Evolutionary conservation across 2,329 filamentous ascomycete genomes (phyloP).

Genomic region (Apiospora marii): DNA sequence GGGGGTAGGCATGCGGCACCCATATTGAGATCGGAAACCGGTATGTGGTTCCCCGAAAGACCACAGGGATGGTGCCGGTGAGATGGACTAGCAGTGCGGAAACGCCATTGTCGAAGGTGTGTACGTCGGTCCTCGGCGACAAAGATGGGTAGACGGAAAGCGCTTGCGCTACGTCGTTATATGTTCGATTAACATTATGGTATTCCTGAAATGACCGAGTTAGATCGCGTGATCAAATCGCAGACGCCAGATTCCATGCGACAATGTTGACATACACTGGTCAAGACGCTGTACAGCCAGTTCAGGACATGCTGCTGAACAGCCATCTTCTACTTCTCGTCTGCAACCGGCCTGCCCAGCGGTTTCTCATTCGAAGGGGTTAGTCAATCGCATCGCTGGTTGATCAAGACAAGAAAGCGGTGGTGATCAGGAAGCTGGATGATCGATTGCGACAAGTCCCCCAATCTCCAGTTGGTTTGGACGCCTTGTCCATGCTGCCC

Average conservation of each 20-base stretch:
- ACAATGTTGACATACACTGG: conserved; percentile 62
- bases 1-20: conserved; percentile 90
- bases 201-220: conserved; percentile 73
- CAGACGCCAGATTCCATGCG: conserved; percentile 10
- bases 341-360: not conserved
- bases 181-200: conserved; percentile 88
- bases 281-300: conserved; percentile 93
- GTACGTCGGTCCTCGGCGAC: conserved; percentile 88
- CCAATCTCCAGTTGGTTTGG: not conserved
- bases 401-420: not conserved
- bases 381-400: not conserved
- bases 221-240: conserved; percentile 20
- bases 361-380: not conserved
- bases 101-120: conserved; percentile 89
- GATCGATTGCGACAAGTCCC: not conserved
- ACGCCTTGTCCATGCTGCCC: conserved; percentile 22
- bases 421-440: not conserved
- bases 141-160: conserved; percentile 83
- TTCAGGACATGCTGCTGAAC: conserved; percentile 91
- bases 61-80: conserved; percentile 87
- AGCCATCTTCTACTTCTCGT: conserved; percentile 57
- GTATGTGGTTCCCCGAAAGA: conserved; percentile 88
- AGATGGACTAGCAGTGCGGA: conserved; percentile 88
- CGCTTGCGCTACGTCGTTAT: conserved; percentile 86
- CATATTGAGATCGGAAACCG: conserved; percentile 92